Evolutionary conservation across 2,329 filamentous ascomycete genomes (phyloP), one percentile per base, ranked within the genome.

Genomic region (Rhynchosporium secalis): DNA sequence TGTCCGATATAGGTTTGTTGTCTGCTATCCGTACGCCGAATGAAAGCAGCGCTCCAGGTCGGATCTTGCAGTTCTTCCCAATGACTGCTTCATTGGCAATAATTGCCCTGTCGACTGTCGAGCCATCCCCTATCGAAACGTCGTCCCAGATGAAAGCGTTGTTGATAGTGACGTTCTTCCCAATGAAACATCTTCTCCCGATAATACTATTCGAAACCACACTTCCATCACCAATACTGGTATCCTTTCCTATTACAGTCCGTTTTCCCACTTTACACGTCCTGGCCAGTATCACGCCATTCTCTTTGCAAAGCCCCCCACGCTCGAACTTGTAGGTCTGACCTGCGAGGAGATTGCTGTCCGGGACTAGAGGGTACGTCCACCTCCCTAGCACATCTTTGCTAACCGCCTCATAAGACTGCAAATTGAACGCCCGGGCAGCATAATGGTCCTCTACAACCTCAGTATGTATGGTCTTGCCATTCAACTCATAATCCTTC

Each of bases 401-500:
- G 75, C 87, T 93, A 59, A 99, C 86, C 36, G 92, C 86, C 72
- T 96, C 92, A 78, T 98, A 99, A 72, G 93, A 88, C 72, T 91
- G 90, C 29, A 98, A 81, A 72, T 92, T 96, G 73, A 86, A 88
- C 12, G 92, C 93, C 66, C 95, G 83, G 1, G 93, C 92, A 1
- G 92, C 91, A 73, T 98, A 99, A 63, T 91, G 86, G 57, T 92
- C 85, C 41, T 86, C 84, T 49, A 96, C 80, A 66, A 98, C 88
- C 71, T 98, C 90, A 2, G 92, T 89, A 74, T 97, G 92, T 58
- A 99, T 91, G n/a, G 92, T 92, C 79, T 98, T 96, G 63, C 93
- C 93, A 75, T 98, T 98, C 61, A 98, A 81, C 74, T 99, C 95
- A 79, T 92, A 96, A 75, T 99, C 95, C 78, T 97, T 97, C 59